Percentiles rank a stretch among this genome's conserved stretches.
phyloP scores from a whole-genome alignment of 441 rosid genomes.

The Mallotus japonicus region DNA sequence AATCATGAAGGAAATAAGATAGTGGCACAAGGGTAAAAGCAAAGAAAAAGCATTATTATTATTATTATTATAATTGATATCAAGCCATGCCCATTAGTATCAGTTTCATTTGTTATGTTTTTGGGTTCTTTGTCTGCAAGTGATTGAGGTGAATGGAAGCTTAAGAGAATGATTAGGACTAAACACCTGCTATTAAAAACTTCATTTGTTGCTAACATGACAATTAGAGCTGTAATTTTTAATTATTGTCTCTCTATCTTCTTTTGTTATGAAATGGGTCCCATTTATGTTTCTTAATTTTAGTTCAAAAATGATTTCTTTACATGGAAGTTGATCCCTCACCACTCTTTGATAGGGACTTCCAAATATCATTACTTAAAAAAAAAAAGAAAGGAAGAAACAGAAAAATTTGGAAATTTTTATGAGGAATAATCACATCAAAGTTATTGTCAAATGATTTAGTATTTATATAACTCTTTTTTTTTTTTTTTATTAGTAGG shows the following conservation, averaged over 20 bases:
- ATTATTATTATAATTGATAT: no score
- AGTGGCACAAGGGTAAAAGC: no score
- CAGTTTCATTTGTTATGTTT: no score
- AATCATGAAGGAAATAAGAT: no score
- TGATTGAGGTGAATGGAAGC: no score
- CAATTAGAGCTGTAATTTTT: background rate
- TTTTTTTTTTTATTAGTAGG: background rate
- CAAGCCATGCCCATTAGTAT: no score
- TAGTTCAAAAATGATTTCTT: background rate
- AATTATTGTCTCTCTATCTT: background rate
- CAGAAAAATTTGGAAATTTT: background rate
- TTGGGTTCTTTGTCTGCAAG: no score
- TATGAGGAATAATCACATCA: background rate
- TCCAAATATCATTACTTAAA: background rate
- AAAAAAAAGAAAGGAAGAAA: background rate
- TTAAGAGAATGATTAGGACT: no score
- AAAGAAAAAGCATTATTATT: no score
- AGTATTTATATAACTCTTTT: background rate
- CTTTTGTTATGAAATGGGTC: background rate
- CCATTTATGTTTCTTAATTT: background rate
- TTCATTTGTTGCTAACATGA: background rate
- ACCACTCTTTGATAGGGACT: slow-evolving; percentile 19
- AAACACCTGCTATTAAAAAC: background rate
- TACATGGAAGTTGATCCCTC: slow-evolving; percentile 26
- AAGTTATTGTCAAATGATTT: background rate